Conservation (phyloP, 768 basidiomycete genomes). For the Boletus sensibilis region DNA sequence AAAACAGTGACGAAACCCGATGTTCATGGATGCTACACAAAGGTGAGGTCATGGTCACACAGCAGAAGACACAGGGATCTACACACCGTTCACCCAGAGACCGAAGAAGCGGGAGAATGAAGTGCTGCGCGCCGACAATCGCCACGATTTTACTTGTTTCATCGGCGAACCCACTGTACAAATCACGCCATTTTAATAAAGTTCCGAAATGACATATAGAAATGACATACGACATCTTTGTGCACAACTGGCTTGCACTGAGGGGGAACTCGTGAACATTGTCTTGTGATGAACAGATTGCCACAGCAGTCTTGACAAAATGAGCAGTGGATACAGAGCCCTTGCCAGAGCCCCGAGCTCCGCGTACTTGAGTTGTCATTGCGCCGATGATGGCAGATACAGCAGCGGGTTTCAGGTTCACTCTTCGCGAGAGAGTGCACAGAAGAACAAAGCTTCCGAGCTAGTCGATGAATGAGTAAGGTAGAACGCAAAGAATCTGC, state of each 20-base stretch:
- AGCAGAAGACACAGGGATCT: background rate
- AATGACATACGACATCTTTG: slow-evolving; percentile 47
- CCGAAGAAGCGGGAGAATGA: slow-evolving; percentile 53
- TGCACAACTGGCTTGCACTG: slow-evolving; percentile 41
- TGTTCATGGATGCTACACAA: slow-evolving; percentile 33
- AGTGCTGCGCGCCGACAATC: slow-evolving; percentile 55
- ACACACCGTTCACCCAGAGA: slow-evolving; percentile 43
- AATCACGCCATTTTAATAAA: background rate
- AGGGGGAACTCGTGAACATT: slow-evolving; percentile 47
- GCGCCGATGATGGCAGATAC: slow-evolving; percentile 55
- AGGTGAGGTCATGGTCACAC: background rate
- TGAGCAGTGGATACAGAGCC: slow-evolving; percentile 50
- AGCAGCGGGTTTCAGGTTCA: slow-evolving; percentile 55
- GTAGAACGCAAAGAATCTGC: background rate
- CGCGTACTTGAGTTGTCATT: slow-evolving; percentile 50
- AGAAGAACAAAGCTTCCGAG: slow-evolving; percentile 75
- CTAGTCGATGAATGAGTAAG: slow-evolving; percentile 34
- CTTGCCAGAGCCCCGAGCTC: slow-evolving; percentile 17
- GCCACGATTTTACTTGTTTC: slow-evolving; percentile 44
- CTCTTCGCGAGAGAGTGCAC: slow-evolving; percentile 66
- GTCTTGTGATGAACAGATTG: slow-evolving; percentile 64
- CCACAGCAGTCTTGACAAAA: slow-evolving; percentile 62
- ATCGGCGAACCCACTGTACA: slow-evolving; percentile 44
- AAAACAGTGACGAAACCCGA: slow-evolving; percentile 28
- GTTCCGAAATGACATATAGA: background rate